Evolutionary conservation across 441 rosid genomes (phyloP).

Genomic region (Aleurites moluccanus): DNA sequence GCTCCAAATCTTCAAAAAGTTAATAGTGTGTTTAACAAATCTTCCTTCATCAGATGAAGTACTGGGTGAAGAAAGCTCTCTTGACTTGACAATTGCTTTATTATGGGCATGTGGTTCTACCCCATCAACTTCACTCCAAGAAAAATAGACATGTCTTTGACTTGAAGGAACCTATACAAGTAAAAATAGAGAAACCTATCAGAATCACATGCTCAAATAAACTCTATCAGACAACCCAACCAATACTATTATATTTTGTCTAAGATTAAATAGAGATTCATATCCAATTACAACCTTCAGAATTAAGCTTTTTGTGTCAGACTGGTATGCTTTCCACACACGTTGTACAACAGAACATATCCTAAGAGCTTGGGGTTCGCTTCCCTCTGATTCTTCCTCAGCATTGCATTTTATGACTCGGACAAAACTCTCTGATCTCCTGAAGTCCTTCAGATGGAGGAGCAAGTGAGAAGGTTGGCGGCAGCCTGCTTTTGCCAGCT

Average conservation of each 20-base stretch:
- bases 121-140: slow-evolving; percentile 67
- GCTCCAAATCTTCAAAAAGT: slow-evolving; percentile 91
- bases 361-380: slow-evolving; percentile 75
- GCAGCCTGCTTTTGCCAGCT: slow-evolving; percentile 89
- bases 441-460: slow-evolving; percentile 85
- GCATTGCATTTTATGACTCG: slow-evolving; percentile 79
- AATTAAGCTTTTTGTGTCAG: slow-evolving; percentile 50
- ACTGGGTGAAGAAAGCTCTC: slow-evolving; percentile 61
- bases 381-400: slow-evolving; percentile 55
- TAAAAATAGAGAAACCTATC: slow-evolving; percentile 14
- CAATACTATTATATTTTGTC: neutral
- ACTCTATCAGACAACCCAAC: no score
- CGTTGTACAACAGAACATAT: slow-evolving; percentile 79
- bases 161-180: slow-evolving; percentile 84
- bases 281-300: slow-evolving; percentile 59
- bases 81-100: slow-evolving; percentile 57
- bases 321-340: slow-evolving; percentile 85
- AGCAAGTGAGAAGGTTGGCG: slow-evolving; percentile 83
- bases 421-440: slow-evolving; percentile 86
- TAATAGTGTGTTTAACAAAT: slow-evolving; percentile 72
- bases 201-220: neutral
- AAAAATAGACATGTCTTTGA: slow-evolving; percentile 76
- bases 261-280: neutral
- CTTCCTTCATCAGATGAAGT: slow-evolving; percentile 54
- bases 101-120: slow-evolving; percentile 39